A percentile compares a stretch with the other conserved stretches of the same genome.
Evolutionary conservation across 441 rosid species (phyloP).

Genomic region (Raphanus hybrid): DNA sequence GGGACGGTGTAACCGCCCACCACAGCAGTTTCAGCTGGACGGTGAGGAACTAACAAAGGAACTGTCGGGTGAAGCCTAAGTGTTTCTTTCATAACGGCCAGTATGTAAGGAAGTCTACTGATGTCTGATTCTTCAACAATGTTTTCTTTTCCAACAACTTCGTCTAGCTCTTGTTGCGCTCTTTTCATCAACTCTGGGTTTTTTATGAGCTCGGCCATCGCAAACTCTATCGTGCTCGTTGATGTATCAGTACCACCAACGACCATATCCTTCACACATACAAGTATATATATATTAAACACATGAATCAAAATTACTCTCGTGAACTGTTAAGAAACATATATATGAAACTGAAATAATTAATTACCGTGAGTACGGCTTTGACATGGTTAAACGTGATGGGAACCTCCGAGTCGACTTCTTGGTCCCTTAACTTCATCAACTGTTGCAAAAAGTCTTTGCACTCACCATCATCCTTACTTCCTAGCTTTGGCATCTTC

Average conservation of each 20-base stretch:
- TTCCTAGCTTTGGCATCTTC: no score
- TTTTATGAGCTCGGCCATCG: conserved; percentile 51
- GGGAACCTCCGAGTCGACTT: no score
- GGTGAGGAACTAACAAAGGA: conserved; percentile 1
- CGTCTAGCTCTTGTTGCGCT: conserved; percentile 52
- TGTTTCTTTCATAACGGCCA: background rate
- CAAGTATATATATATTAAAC: no score
- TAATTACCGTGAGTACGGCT: no score
- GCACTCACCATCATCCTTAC: no score
- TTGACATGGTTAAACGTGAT: no score
- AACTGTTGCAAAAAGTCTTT: no score
- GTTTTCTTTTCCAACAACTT: conserved; percentile 24
- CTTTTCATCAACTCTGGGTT: conserved; percentile 42
- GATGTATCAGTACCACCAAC: conserved; percentile 57
- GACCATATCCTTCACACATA: conserved; percentile 56
- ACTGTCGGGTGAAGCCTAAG: background rate
- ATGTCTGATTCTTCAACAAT: background rate
- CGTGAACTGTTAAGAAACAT: no score
- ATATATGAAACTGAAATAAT: background rate
- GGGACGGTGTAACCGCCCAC: background rate
- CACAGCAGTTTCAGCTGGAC: background rate
- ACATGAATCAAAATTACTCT: background rate
- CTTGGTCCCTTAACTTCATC: no score
- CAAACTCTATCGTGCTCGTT: conserved; percentile 49
- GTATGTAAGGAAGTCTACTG: background rate